Conservation (phyloP, 176 grass and related monocot species). For the Eleusine coracana region DNA sequence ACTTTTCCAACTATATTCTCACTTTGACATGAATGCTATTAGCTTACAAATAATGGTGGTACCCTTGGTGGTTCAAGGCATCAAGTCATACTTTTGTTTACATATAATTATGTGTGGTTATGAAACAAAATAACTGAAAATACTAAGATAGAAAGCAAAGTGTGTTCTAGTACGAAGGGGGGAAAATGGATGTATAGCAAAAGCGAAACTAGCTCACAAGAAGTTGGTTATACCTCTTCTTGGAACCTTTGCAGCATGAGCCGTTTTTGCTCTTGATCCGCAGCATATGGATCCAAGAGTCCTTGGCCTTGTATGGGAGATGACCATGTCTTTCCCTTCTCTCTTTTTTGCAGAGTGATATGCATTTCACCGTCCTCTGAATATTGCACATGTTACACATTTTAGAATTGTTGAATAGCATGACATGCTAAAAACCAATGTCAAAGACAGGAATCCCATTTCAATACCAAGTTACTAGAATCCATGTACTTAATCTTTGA, state of each 20-base stretch:
- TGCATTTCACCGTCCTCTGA: constrained; percentile 91
- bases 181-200: neutral
- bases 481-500: neutral
- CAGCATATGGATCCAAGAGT: constrained; percentile 69
- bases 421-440: neutral
- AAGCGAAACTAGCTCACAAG: neutral
- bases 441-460: neutral
- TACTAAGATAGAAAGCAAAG: neutral
- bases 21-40: constrained; percentile 2
- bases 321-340: constrained; percentile 86
- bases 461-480: neutral
- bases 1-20: neutral
- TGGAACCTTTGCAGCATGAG: constrained; percentile 99
- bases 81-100: neutral
- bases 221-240: constrained; percentile 77
- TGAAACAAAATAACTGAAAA: neutral
- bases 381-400: constrained; percentile 17
- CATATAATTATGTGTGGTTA: neutral
- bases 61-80: neutral
- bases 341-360: constrained; percentile 95
- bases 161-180: neutral
- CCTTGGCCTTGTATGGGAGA: constrained; percentile 96
- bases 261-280: constrained; percentile 92
- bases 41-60: neutral
- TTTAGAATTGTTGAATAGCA: neutral